Evolutionary conservation across 257 asterid genomes (phyloP).

Genomic region (Capsicum chinense): DNA sequence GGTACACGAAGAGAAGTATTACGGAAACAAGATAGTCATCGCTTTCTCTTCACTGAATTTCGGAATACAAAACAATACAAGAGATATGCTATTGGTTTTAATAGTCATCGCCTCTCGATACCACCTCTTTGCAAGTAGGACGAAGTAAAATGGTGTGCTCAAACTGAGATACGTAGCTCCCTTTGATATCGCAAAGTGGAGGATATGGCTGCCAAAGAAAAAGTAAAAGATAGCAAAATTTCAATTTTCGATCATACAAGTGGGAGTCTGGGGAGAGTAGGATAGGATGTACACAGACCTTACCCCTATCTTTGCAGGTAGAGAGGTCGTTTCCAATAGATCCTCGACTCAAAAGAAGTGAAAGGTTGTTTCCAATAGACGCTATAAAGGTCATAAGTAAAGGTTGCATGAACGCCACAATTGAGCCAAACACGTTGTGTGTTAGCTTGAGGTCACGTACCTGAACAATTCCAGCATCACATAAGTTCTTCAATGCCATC

Average conservation of each 20-base stretch:
- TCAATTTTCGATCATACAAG: not conserved
- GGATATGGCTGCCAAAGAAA: slow-evolving; percentile 76
- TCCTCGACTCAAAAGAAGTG: not conserved
- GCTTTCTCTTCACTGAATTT: not conserved
- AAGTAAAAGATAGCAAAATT: not conserved
- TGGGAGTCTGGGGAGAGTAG: not conserved
- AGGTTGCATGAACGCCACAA: not conserved
- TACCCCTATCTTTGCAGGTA: not conserved
- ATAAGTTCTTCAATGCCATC: slow-evolving; percentile 95
- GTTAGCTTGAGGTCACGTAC: slow-evolving; percentile 40
- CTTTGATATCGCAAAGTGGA: slow-evolving; percentile 90
- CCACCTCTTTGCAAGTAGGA: slow-evolving; percentile 99
- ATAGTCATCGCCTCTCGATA: slow-evolving; percentile 96
- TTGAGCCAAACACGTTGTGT: not conserved
- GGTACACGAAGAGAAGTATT: not conserved
- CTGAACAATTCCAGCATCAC: slow-evolving; percentile 94
- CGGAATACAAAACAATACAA: not conserved
- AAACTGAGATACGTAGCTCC: slow-evolving; percentile 91
- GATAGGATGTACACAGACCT: not conserved
- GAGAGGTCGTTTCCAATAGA: not conserved
- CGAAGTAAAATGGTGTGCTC: slow-evolving; percentile 98
- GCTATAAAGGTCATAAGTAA: not conserved
- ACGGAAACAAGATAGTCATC: not conserved
- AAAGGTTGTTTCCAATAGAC: not conserved
- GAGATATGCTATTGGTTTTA: slow-evolving; percentile 36